Evolutionary conservation across 108 stramenopile genomes (phyloP), one percentile per base, ranked within the genome.

Genomic region (Pseudonitzschia delicatissima): DNA sequence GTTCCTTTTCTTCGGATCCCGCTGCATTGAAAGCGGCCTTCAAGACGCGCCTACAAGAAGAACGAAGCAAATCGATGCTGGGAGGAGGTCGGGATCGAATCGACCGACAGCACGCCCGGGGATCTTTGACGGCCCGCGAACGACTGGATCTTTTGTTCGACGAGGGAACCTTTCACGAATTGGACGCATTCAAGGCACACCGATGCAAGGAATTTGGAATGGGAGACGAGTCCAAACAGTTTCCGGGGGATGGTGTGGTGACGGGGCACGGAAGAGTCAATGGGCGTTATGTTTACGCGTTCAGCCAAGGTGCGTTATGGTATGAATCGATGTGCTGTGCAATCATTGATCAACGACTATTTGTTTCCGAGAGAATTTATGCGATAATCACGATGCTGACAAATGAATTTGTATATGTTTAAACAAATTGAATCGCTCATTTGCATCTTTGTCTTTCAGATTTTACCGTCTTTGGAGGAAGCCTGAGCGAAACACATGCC

Each of bases 401-500:
- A n/a, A n/a, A n/a, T n/a, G n/a, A n/a, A n/a, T n/a, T n/a, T n/a
- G n/a, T n/a, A n/a, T n/a, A n/a, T n/a, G n/a, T n/a, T n/a, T n/a
- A n/a, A n/a, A n/a, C n/a, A n/a, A n/a, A n/a, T n/a, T n/a, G n/a
- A n/a, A n/a, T n/a, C n/a, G n/a, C n/a, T n/a, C n/a, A n/a, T n/a
- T n/a, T n/a, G n/a, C n/a, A 88, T 96, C 94, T 79, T 87, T 87
- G 50, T 91, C 31, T 15, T 27, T 3, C 97, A 77, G 99, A 99
- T 77, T 99, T 99, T 67, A 99, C 99, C 18, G 99, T 98, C 15
- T 90, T 97, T 62, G 99, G 99, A 40, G 99, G 99, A 31, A 90
- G 86, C 45, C 77, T 99, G 32, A 82, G 80, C 32, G 97, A 97
- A 64, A 97, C 98, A 2, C 94, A 99, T 75, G 99, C 99, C 3